phyloP scores from a whole-genome alignment of 2,329 filamentous ascomycete species.

The Phaeosphaeria sp. region DNA sequence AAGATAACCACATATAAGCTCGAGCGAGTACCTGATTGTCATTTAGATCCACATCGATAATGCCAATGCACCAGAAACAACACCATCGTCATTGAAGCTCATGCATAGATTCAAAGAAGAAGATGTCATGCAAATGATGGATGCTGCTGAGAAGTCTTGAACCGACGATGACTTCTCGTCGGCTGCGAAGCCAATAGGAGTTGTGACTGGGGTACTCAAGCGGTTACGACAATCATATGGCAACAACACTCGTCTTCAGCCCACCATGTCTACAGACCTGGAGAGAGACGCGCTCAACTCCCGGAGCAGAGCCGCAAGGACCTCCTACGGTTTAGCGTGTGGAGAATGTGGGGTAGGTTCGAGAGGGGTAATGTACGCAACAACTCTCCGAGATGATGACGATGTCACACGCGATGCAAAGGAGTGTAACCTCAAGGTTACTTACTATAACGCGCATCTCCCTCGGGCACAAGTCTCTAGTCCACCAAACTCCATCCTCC shows the following conservation, averaged over 20 bases:
- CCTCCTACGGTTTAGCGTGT: background rate
- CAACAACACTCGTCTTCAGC: background rate
- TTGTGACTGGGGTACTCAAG: background rate
- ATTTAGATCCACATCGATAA: slow-evolving; percentile 68
- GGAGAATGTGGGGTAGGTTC: background rate
- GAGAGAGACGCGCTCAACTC: background rate
- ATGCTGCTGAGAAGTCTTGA: slow-evolving; percentile 51
- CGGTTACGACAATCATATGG: background rate
- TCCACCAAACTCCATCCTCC: background rate
- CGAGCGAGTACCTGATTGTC: slow-evolving; percentile 30
- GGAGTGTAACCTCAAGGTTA: background rate
- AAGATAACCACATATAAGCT: slow-evolving; percentile 1
- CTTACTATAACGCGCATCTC: background rate
- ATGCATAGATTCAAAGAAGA: slow-evolving; percentile 78
- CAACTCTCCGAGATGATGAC: background rate
- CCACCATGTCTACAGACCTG: background rate
- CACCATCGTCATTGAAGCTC: slow-evolving; percentile 69
- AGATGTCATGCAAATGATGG: slow-evolving; percentile 73
- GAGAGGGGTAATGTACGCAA: background rate
- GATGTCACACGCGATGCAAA: background rate
- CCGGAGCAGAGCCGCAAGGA: background rate
- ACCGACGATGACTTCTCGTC: background rate
- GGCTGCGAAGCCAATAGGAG: background rate
- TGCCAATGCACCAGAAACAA: slow-evolving; percentile 54
- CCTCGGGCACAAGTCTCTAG: background rate